Base-by-base conservation (phyloP, 768 basidiomycete genomes). In the Xerocomellus dryophilus region DNA sequence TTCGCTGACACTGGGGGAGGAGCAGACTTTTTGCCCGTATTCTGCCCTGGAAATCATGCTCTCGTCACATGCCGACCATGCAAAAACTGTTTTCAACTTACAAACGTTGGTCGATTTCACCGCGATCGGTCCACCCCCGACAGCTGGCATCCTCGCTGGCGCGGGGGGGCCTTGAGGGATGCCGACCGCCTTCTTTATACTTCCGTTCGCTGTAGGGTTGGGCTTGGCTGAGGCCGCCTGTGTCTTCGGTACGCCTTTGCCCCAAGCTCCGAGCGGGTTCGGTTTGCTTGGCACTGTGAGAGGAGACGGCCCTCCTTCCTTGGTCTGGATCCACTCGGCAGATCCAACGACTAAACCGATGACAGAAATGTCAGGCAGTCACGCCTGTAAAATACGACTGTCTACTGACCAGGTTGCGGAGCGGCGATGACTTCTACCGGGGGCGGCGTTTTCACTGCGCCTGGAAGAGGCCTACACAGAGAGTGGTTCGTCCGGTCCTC, bases 391-490 rank as follows among this genome's bases (percentile, higher is more conserved):
- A 32, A 35, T 27, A 50, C 5, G 47, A 44, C 23, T 2, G 34
- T 36, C n/a, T 8, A 65, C 67, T 12, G 43, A 75, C 78, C 71
- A 39, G 69, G 66, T 23, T 65, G 70, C 0, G 66, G 62, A 34
- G 66, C 71, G 4, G 43, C 39, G 15, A 69, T 57, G 5, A 42
- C 41, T 27, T 60, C 56, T 4, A 67, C 64, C 1, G 66, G 70
- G 3, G 61, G 61, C 0, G 61, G 60, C 0, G 64, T 56, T 25
- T 70, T 71, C 17, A 64, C 42, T 0, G 53, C 51, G 7, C 68
- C 62, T 1, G 78, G 79, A n/a, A 80, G 70, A 0, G 76, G 76
- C 10, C 78, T 72, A 40, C 79, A 80, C 45, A 79, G 53, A 3
- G 68, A 61, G 7, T 63, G 63, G 38, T 68, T 70, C 4, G 76